A percentile compares a stretch with the other conserved stretches of the same genome.
phyloP scores from a whole-genome alignment of 2,329 filamentous ascomycete genomes.

The Penicillium concentricum region DNA sequence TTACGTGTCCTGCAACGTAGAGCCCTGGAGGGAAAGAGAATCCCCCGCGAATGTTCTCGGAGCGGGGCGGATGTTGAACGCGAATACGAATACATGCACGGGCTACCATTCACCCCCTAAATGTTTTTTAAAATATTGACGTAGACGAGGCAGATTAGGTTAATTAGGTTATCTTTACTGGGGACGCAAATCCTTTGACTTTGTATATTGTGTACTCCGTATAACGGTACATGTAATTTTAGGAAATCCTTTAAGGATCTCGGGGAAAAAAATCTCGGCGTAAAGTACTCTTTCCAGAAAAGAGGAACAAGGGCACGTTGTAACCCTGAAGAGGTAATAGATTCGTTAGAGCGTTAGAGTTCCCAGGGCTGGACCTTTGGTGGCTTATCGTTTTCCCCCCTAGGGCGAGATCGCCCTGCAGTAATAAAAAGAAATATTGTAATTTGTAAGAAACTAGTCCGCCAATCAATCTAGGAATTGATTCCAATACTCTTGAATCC shows the following conservation, averaged over 20 bases:
- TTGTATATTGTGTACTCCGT: too few relatives aligned
- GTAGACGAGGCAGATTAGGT: background rate
- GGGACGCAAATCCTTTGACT: background rate
- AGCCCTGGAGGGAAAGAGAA: conserved; percentile 8
- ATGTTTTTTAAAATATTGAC: background rate
- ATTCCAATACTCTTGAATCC: conserved; percentile 4
- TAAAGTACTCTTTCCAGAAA: conserved; percentile 8
- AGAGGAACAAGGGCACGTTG: background rate
- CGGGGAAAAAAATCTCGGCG: background rate
- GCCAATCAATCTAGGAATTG: background rate
- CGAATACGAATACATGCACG: conserved; percentile 24
- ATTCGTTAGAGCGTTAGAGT: conserved; percentile 1
- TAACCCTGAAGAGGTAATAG: background rate
- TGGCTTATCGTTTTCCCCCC: background rate
- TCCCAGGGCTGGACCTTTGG: conserved; percentile 2
- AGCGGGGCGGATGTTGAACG: conserved; percentile 21
- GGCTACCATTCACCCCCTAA: conserved; percentile 5
- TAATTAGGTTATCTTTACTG: background rate
- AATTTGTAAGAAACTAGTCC: background rate
- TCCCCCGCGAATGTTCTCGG: conserved; percentile 11
- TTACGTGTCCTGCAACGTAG: background rate
- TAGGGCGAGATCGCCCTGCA: conserved; percentile 6
- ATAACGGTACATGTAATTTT: background rate
- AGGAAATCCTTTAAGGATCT: too few relatives aligned
- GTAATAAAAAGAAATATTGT: background rate